Percentiles rank a stretch among this genome's conserved stretches.
phyloP scores from a whole-genome alignment of 1,284 basidiomycete species.

The Cutaneotrichosporon cyanovorans region DNA sequence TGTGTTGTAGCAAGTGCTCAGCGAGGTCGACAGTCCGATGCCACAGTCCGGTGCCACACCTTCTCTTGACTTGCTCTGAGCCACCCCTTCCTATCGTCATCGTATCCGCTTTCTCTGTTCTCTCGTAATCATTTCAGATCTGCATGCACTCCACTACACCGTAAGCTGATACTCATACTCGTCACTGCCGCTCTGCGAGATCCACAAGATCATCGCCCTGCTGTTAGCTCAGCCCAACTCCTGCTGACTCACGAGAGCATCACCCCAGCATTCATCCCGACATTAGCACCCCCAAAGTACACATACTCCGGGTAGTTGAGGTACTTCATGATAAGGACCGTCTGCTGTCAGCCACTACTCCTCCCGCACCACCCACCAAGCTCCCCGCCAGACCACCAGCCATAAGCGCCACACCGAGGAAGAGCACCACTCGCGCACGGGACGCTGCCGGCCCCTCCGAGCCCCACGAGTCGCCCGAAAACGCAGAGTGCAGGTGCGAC shows the following conservation, averaged over 20 bases:
- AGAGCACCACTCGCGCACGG: conserved; percentile 80
- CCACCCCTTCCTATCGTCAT: too few species aligned
- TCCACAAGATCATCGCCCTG: conserved; percentile 46
- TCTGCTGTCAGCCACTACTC: conserved; percentile 50
- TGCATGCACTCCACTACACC: conserved; percentile 24
- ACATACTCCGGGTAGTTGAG: conserved; percentile 70
- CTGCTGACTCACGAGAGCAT: conserved; percentile 58
- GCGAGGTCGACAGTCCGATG: too few species aligned
- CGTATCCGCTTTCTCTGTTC: too few species aligned
- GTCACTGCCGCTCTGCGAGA: conserved; percentile 44
- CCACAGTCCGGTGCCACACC: too few species aligned
- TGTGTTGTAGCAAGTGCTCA: too few species aligned
- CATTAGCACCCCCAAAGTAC: conserved; percentile 92
- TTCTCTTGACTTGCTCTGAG: too few species aligned
- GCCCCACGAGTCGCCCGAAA: conserved; percentile 52
- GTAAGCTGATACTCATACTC: conserved; percentile 48
- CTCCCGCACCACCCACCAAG: conserved; percentile 58
- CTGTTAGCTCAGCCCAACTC: conserved; percentile 1
- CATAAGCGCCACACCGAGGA: conserved; percentile 94
- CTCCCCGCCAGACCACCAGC: conserved; percentile 91
- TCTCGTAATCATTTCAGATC: too few species aligned
- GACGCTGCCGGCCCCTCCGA: conserved; percentile 71
- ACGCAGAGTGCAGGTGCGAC: conserved; percentile 74
- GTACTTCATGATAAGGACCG: conserved; percentile 87
- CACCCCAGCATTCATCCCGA: conserved; percentile 80